phyloP scores from a whole-genome alignment of 257 asterid species.

The Jaltomata sinuosa region DNA sequence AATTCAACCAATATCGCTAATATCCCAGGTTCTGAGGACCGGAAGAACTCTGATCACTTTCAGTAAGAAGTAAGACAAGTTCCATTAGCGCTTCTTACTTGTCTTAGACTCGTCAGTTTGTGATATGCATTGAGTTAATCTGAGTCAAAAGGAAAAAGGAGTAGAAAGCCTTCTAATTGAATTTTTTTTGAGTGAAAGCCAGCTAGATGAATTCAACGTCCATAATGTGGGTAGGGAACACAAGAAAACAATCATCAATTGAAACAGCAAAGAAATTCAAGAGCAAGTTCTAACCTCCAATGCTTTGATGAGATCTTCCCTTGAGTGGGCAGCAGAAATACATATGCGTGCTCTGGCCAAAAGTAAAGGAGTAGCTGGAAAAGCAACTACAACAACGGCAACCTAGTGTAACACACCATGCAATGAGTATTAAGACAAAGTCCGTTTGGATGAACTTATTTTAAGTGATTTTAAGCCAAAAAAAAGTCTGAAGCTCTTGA shows the following conservation, averaged over 20 bases:
- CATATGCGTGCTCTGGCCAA: conserved; percentile 91
- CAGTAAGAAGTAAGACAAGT: background rate
- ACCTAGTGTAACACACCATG: conserved; percentile 29
- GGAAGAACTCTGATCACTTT: background rate
- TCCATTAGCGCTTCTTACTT: background rate
- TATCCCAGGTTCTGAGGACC: background rate
- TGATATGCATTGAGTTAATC: background rate
- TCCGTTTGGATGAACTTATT: no score
- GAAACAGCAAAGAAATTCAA: background rate
- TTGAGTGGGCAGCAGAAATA: conserved; percentile 84
- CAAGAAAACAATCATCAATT: background rate
- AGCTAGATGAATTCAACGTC: background rate
- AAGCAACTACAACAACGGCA: conserved; percentile 92
- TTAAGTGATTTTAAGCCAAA: no score
- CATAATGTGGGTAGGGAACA: background rate
- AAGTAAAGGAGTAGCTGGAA: conserved; percentile 92
- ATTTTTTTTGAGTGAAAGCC: background rate
- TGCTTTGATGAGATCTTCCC: conserved; percentile 88
- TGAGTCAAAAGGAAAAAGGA: background rate
- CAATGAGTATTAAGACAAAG: background rate
- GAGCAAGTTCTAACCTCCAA: conserved; percentile 44
- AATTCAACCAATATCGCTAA: no score
- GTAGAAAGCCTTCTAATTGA: background rate
- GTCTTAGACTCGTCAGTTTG: background rate
- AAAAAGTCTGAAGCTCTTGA: no score